A percentile compares a stretch with the other conserved stretches of the same genome.
phyloP scores from a whole-genome alignment of 306 rosid genomes.

The Cicer yamashitae region DNA sequence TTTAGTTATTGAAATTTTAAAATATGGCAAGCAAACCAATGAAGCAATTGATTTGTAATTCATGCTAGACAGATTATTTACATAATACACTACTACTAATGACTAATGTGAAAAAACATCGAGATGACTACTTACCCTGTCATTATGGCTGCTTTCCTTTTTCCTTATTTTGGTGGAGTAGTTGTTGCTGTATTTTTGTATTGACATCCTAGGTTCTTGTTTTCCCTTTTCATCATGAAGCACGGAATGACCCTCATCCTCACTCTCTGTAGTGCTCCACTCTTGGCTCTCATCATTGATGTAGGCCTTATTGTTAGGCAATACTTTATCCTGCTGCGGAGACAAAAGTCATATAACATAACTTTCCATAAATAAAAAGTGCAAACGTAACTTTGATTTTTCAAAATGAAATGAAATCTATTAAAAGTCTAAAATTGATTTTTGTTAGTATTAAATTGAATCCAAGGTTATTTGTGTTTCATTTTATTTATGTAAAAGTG shows the following conservation, averaged over 20 bases:
- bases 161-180: background rate
- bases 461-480: too few species aligned
- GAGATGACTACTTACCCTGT: constrained; percentile 2
- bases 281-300: constrained; percentile 30
- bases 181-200: constrained; percentile 15
- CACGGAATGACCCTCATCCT: background rate
- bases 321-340: constrained; percentile 8
- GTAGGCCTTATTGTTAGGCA: background rate
- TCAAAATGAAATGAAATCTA: background rate
- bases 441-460: too few species aligned
- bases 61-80: too few species aligned
- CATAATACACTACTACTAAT: too few species aligned
- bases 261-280: constrained; percentile 26
- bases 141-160: constrained; percentile 8
- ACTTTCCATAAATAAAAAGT: background rate
- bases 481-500: too few species aligned
- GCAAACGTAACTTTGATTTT: background rate
- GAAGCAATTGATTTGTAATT: too few species aligned
- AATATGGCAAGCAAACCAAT: too few species aligned
- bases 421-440: too few species aligned
- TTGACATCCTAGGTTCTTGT: constrained; percentile 16
- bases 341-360: background rate
- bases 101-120: too few species aligned
- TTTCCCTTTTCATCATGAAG: constrained; percentile 14
- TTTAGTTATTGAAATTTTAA: too few species aligned